A percentile compares a stretch with the other conserved stretches of the same genome.
Conservation (phyloP, 106 monocot genomes). For the Agapanthus africanus region DNA sequence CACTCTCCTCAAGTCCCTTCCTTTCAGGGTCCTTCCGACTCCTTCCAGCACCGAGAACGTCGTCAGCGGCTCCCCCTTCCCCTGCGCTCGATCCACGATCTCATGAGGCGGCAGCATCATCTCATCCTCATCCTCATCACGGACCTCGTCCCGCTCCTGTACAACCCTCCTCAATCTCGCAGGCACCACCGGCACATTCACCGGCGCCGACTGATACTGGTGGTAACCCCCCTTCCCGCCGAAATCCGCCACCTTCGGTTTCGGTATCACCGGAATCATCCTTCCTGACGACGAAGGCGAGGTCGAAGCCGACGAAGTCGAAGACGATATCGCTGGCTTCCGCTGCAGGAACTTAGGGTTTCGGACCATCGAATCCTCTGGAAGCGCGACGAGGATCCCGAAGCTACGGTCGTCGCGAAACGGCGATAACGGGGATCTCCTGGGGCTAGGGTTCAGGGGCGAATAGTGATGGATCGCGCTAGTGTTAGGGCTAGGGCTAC, state of each 20-base stretch:
- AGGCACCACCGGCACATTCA: slow-evolving; percentile 53
- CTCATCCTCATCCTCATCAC: slow-evolving; percentile 20
- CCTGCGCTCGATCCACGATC: slow-evolving; percentile 57
- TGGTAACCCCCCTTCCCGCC: slow-evolving; percentile 11
- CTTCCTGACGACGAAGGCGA: slow-evolving; percentile 28
- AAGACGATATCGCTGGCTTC: slow-evolving; percentile 20
- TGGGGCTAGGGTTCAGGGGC: slow-evolving; percentile 5
- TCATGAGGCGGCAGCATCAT: slow-evolving; percentile 81
- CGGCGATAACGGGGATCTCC: neutral
- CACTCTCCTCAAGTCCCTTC: slow-evolving; percentile 60
- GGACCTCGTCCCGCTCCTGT: slow-evolving; percentile 7
- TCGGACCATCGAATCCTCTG: slow-evolving; percentile 33
- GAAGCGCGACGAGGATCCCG: slow-evolving; percentile 63
- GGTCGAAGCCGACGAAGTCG: slow-evolving; percentile 25
- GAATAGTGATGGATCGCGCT: neutral
- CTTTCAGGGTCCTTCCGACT: slow-evolving; percentile 72
- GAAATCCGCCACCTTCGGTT: slow-evolving; percentile 22
- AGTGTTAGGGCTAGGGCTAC: slow-evolving; percentile 8
- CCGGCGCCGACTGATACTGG: slow-evolving; percentile 54
- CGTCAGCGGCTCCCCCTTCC: slow-evolving; percentile 45
- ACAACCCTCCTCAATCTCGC: slow-evolving; percentile 9
- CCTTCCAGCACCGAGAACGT: slow-evolving; percentile 82
- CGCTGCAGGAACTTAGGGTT: slow-evolving; percentile 23
- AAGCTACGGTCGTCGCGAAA: slow-evolving; percentile 31
- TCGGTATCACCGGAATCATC: slow-evolving; percentile 34